Percentiles rank a stretch among this genome's conserved stretches.
phyloP scores from a whole-genome alignment of 176 grass and related monocot genomes.

The Phoenix roebelenii region DNA sequence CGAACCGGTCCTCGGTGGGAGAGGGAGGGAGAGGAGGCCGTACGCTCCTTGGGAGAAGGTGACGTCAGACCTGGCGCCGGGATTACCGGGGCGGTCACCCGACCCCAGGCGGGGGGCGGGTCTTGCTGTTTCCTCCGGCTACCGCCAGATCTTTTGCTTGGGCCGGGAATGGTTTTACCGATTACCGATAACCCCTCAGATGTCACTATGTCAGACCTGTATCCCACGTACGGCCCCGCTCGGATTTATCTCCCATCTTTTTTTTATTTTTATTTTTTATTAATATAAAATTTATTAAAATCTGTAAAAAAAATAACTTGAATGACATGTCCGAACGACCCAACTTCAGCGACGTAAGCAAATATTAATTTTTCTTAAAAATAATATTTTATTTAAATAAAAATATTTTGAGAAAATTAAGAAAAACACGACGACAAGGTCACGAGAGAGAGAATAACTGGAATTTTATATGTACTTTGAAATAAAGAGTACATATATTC shows the following conservation, averaged over 20 bases:
- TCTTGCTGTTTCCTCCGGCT: background rate
- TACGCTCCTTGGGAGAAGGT: constrained; percentile 7
- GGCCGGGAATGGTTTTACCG: background rate
- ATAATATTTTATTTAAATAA: too few relatives aligned
- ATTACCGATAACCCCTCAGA: background rate
- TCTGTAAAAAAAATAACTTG: too few relatives aligned
- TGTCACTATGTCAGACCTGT: background rate
- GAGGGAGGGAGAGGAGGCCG: constrained; percentile 1
- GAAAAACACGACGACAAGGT: too few relatives aligned
- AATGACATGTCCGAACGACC: too few relatives aligned
- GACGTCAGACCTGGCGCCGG: constrained; percentile 17
- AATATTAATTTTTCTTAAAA: too few relatives aligned
- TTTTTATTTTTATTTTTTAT: too few relatives aligned
- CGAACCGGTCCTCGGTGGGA: background rate
- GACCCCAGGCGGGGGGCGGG: background rate
- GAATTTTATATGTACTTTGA: too few relatives aligned
- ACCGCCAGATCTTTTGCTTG: constrained; percentile 23
- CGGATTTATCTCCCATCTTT: background rate
- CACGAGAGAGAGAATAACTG: too few relatives aligned
- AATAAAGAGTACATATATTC: too few relatives aligned
- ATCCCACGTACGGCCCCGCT: background rate
- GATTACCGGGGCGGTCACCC: constrained; percentile 19
- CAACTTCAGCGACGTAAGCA: too few relatives aligned
- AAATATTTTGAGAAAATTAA: too few relatives aligned
- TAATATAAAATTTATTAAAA: too few relatives aligned